Conservation (phyloP, 495 filamentous ascomycete genomes). For the Hyaloscypha variabilis region DNA sequence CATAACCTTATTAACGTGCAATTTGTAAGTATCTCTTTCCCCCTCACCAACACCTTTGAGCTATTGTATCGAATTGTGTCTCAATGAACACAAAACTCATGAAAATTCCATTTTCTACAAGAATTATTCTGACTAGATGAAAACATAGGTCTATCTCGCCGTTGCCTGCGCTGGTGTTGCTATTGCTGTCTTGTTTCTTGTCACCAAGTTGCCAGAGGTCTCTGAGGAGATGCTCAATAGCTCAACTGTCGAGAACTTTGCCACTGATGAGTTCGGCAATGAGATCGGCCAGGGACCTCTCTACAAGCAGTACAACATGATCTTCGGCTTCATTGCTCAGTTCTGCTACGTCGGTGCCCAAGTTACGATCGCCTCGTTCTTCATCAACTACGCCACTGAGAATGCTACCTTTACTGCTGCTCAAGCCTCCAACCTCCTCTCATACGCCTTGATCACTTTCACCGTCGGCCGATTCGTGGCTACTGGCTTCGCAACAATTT, state of each 20-base stretch:
- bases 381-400: constrained; percentile 64
- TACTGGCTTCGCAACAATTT: constrained; percentile 48
- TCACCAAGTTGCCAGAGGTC: constrained; percentile 54
- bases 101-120: no score
- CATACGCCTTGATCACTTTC: constrained; percentile 68
- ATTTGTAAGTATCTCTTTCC: no score
- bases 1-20: constrained; percentile 53
- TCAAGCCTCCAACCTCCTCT: constrained; percentile 57
- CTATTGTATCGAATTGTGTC: no score
- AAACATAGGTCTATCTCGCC: constrained; percentile 54
- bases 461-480: constrained; percentile 67
- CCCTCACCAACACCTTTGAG: no score
- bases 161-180: constrained; percentile 44
- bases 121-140: no score
- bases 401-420: constrained; percentile 47
- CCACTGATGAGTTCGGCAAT: constrained; percentile 27
- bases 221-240: constrained; percentile 41
- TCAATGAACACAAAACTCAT: no score
- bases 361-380: constrained; percentile 57
- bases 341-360: constrained; percentile 77
- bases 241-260: constrained; percentile 22
- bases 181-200: constrained; percentile 54
- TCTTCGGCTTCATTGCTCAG: constrained; percentile 65
- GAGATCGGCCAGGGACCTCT: constrained; percentile 45
- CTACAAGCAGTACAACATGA: constrained; percentile 65